Evolutionary conservation across 2,329 filamentous ascomycete genomes (phyloP).

Genomic region (Aspergillus persii): DNA sequence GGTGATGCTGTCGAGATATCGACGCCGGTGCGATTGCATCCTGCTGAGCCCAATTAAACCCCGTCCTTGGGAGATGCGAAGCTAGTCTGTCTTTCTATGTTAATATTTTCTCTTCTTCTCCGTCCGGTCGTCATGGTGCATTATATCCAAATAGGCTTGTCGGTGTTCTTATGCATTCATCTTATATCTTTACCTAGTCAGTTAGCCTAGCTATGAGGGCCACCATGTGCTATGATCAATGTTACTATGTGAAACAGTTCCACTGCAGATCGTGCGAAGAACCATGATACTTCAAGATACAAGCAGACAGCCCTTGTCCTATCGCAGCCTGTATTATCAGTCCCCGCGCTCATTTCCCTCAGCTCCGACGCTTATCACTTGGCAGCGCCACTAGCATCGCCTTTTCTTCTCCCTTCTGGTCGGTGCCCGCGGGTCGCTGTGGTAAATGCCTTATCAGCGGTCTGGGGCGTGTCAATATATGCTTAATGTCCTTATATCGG

Average conservation of each 20-base stretch:
- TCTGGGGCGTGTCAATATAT: too few species aligned
- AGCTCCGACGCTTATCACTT: slow-evolving; percentile 7
- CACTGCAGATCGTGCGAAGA: not conserved
- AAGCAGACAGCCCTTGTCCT: too few species aligned
- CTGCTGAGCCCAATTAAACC: not conserved
- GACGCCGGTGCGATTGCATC: not conserved
- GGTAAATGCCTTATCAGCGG: not conserved
- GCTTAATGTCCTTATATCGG: too few species aligned
- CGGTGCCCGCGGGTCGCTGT: not conserved
- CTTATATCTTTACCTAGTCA: not conserved
- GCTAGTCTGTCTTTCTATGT: not conserved
- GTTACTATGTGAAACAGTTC: not conserved
- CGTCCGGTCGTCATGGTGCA: not conserved
- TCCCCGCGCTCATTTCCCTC: not conserved
- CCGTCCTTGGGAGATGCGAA: not conserved
- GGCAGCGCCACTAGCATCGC: slow-evolving; percentile 4
- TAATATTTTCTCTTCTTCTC: not conserved
- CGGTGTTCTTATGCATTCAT: not conserved
- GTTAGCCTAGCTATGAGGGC: not conserved
- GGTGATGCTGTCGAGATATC: not conserved
- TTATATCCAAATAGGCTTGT: not conserved
- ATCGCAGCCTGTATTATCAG: not conserved
- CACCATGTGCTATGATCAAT: not conserved
- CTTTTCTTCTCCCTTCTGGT: slow-evolving; percentile 5
- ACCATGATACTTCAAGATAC: not conserved